Conservation (phyloP, 306 rosid species). For the Psophocarpus tetragonolobus region DNA sequence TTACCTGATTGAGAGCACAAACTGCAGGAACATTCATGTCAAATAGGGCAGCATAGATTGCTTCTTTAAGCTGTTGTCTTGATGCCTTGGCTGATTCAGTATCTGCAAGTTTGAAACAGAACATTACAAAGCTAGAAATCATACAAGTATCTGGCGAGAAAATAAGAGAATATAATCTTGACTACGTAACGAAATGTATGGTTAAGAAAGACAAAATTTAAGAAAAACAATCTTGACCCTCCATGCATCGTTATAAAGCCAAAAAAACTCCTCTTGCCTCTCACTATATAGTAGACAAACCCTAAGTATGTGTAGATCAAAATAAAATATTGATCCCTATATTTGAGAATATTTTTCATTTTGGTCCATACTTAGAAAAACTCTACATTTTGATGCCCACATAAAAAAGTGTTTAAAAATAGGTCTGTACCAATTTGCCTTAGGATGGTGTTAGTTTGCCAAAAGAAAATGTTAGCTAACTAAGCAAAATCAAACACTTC, state of each 20-base stretch:
- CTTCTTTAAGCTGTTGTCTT: slow-evolving; percentile 73
- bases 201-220: neutral
- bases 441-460: neutral
- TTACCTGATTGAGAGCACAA: slow-evolving; percentile 81
- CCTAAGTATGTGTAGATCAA: neutral
- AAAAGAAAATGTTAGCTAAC: neutral
- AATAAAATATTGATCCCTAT: neutral
- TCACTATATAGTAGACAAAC: neutral
- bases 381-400: neutral
- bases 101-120: slow-evolving; percentile 46
- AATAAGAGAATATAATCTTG: neutral
- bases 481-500: neutral
- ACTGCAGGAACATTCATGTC: slow-evolving; percentile 83
- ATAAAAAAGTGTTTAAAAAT: neutral
- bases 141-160: neutral
- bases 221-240: neutral
- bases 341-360: neutral
- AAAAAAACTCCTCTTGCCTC: neutral
- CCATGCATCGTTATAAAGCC: neutral
- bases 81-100: slow-evolving; percentile 83
- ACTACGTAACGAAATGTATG: neutral
- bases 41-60: slow-evolving; percentile 60
- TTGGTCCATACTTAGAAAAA: neutral
- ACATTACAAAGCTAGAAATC: neutral
- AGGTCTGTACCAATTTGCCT: neutral